Conservation (phyloP, 257 asterid species). For the Coffea eugenioides region DNA sequence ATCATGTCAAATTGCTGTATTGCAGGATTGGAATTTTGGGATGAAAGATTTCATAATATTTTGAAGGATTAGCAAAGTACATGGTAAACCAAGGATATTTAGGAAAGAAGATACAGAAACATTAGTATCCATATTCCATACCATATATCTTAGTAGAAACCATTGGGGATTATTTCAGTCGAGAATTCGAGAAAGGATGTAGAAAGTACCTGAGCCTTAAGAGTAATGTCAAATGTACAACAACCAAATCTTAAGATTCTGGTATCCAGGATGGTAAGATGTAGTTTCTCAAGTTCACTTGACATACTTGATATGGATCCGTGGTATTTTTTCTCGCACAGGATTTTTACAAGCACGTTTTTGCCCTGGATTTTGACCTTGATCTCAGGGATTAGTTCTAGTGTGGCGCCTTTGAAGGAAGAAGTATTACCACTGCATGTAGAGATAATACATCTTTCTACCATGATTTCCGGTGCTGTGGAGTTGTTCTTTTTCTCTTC, state of each 20-base stretch:
- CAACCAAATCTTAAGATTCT: constrained; percentile 57
- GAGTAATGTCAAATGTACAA: constrained; percentile 38
- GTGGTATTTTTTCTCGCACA: constrained; percentile 39
- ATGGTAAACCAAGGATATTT: too few species aligned
- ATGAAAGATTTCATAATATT: too few species aligned
- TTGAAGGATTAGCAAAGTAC: too few species aligned
- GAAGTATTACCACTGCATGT: neutral
- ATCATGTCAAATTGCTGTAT: too few species aligned
- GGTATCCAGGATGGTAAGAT: constrained; percentile 42
- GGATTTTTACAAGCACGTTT: constrained; percentile 42
- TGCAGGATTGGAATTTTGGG: too few species aligned
- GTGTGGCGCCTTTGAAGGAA: neutral
- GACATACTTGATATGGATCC: constrained; percentile 35
- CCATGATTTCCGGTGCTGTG: neutral
- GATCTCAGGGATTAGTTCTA: constrained; percentile 23
- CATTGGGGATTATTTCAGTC: too few species aligned
- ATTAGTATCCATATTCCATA: neutral
- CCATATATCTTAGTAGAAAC: too few species aligned
- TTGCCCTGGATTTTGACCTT: constrained; percentile 33
- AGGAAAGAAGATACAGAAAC: too few species aligned
- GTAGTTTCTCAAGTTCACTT: constrained; percentile 39
- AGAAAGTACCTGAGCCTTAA: constrained; percentile 48
- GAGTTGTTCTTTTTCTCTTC: constrained; percentile 24
- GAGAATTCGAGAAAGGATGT: too few species aligned
- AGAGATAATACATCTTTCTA: neutral